Conservation (phyloP, 305 asterid genomes). For the Fraxinus ornus region DNA sequence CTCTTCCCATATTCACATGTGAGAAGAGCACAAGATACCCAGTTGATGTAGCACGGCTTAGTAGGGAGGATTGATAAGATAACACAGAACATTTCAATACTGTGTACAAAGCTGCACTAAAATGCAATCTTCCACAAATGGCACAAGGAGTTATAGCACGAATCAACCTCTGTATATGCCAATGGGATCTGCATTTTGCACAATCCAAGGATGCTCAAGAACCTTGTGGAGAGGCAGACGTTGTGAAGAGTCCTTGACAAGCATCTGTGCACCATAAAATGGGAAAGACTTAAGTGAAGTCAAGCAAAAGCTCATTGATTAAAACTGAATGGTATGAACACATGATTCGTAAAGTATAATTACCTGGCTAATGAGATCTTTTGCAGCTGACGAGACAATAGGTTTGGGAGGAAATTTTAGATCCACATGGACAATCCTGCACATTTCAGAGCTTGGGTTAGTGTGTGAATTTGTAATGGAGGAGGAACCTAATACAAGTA, state of each 20-base stretch:
- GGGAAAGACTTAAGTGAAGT: background rate
- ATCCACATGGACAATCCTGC: constrained; percentile 55
- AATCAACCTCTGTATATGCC: constrained; percentile 53
- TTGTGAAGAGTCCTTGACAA: constrained; percentile 69
- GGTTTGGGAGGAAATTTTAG: constrained; percentile 48
- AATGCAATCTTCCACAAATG: background rate
- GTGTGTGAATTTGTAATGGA: background rate
- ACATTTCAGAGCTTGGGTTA: background rate
- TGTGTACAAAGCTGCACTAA: background rate
- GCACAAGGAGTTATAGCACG: background rate
- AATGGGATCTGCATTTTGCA: constrained; percentile 83
- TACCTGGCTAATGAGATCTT: constrained; percentile 52
- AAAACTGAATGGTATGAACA: background rate
- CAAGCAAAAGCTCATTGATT: background rate
- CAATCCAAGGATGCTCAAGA: constrained; percentile 89
- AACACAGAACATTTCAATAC: background rate
- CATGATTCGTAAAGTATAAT: too few species aligned
- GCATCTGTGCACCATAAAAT: constrained; percentile 52
- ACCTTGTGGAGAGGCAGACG: constrained; percentile 71
- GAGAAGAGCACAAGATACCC: background rate
- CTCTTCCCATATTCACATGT: background rate
- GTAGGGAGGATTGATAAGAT: background rate
- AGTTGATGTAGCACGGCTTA: background rate
- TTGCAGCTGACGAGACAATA: constrained; percentile 40
- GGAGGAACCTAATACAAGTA: background rate